Conservation (phyloP, 495 filamentous ascomycete genomes). For the Xylaria castorea region DNA sequence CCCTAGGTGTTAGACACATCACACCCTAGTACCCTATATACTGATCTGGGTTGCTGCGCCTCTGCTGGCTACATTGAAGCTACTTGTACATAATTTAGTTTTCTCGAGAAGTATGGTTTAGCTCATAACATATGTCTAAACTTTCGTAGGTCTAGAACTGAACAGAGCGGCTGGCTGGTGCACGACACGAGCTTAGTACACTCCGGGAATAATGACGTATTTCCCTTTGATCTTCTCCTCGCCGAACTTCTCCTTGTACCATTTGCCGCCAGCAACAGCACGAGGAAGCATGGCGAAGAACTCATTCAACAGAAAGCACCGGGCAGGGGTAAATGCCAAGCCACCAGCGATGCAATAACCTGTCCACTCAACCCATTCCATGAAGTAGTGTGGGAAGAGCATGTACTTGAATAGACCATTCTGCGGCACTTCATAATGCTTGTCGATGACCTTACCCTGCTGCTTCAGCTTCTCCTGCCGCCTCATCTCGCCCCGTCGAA, state of each 20-base stretch:
- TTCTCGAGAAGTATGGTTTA: background rate
- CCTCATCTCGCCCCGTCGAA: conserved; percentile 66
- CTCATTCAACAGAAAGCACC: conserved; percentile 85
- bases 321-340: conserved; percentile 70
- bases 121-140: background rate
- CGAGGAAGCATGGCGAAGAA: conserved; percentile 88
- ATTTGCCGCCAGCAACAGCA: conserved; percentile 79
- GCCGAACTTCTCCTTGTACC: conserved; percentile 91
- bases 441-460: conserved; percentile 63
- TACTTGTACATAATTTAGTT: background rate
- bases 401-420: conserved; percentile 82
- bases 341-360: conserved; percentile 80
- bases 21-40: background rate
- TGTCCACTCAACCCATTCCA: conserved; percentile 95
- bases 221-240: conserved; percentile 73
- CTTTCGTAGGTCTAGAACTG: background rate
- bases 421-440: conserved; percentile 87
- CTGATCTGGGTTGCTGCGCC: background rate
- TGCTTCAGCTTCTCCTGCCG: conserved; percentile 50
- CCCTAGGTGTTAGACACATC: too few species aligned
- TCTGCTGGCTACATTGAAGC: background rate
- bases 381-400: conserved; percentile 91
- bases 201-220: conserved; percentile 83
- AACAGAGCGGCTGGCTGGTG: background rate
- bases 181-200: conserved; percentile 53